Conservation (phyloP, 169 alveolate species). For the Plasmodium gallinaceum region DNA sequence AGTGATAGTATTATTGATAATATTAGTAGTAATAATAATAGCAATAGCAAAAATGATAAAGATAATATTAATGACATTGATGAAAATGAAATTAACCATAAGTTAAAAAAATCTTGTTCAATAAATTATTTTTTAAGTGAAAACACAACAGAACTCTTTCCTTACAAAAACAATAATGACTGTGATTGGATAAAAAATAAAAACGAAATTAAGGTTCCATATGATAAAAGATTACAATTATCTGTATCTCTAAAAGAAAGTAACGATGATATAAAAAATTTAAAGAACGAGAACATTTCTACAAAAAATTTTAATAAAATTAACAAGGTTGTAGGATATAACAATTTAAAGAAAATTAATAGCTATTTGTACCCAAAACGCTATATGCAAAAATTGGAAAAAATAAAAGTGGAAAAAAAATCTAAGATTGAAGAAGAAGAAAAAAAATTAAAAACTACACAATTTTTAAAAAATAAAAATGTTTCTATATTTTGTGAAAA, state of each 20-base stretch:
- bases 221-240: neutral
- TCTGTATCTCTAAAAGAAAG: neutral
- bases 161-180: no score
- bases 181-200: neutral
- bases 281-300: neutral
- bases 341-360: neutral
- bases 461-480: neutral
- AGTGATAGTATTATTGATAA: neutral
- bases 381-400: neutral
- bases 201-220: conserved; percentile 11
- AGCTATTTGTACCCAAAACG: neutral
- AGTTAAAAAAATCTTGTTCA: no score
- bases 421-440: conserved; percentile 16
- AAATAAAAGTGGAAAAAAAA: conserved; percentile 10
- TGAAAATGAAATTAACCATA: neutral
- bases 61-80: neutral
- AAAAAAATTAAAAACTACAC: neutral
- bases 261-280: neutral
- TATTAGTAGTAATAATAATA: neutral
- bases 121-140: neutral
- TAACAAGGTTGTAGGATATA: neutral
- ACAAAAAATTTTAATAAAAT: conserved; percentile 16
- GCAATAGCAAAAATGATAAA: neutral
- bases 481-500: neutral
- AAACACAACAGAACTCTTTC: neutral